Evolutionary conservation across 805 yeast genomes (phyloP).

Genomic region (Saccharomycopsis guyanensis): DNA sequence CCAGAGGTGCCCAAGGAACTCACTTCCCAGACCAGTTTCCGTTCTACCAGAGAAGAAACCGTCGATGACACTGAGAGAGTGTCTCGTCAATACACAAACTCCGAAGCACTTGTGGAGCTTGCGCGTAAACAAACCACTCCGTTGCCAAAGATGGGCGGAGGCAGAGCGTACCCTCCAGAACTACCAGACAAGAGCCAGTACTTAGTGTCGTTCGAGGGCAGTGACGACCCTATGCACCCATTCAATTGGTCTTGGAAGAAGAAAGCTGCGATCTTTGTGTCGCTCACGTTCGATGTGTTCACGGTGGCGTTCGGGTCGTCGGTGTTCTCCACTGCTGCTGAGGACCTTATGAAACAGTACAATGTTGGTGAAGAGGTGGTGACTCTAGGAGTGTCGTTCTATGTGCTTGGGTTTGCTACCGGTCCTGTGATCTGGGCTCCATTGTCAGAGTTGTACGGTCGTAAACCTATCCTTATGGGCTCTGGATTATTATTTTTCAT

Average conservation of each 20-base stretch:
- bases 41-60: constrained; percentile 17
- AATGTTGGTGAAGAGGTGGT: constrained; percentile 63
- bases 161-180: constrained; percentile 52
- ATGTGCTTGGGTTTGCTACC: constrained; percentile 87
- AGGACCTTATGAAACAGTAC: constrained; percentile 40
- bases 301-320: constrained; percentile 72
- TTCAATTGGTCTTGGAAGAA: constrained; percentile 58
- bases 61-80: constrained; percentile 29
- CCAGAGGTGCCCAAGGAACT: neutral
- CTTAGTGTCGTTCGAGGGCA: constrained; percentile 69
- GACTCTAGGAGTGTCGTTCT: constrained; percentile 68
- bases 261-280: constrained; percentile 38
- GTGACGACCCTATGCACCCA: constrained; percentile 73
- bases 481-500: constrained; percentile 49
- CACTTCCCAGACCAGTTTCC: constrained; percentile 9
- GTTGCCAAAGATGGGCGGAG: constrained; percentile 60
- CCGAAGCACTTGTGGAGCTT: constrained; percentile 26
- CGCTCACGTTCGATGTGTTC: constrained; percentile 44
- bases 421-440: constrained; percentile 94
- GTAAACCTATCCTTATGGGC: constrained; percentile 49
- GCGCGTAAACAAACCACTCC: constrained; percentile 31
- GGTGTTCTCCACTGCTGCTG: constrained; percentile 60
- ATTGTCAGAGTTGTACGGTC: constrained; percentile 68
- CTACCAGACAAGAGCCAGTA: constrained; percentile 49
- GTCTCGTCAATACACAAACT: constrained; percentile 37